Evolutionary conservation across 2,329 filamentous ascomycete genomes (phyloP), one percentile per base, ranked within the genome.

Genomic region (Hortaea werneckii): DNA sequence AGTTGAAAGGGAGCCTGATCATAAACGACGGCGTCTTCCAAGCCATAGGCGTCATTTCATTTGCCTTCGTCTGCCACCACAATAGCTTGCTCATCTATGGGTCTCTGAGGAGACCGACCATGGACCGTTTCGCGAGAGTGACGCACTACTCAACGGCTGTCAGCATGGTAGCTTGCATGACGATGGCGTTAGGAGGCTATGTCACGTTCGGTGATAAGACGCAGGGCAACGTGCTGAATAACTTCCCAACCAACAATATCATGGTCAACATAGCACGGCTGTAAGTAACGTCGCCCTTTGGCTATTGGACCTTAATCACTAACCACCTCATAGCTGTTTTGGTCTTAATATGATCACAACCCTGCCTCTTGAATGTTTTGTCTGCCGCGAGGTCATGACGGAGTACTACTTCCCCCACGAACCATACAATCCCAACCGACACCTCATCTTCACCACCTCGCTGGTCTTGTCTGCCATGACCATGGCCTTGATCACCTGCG

Each of bases 331-430:
- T 35, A 75, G 73, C 42, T 95, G 87, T 68, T 96, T 98, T 62
- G 92, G 92, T 1, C 77, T 98, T 54, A 98, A 98, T 74, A 98
- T 98, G 92, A 80, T 98, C 58, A 95, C 92, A 10, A 96, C 92
- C 1, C 74, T 98, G 32, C 92, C 92, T 0, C 82, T 98, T 49
- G 92, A 98, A 72, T 89, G 88, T 11, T 98, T 98, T 65, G 92
- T 98, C 45, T 98, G 92, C 67, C 80, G 92, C 60, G 92, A 95
- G 67, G 89, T 95, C 52, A 94, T 95, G 86, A 78, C 87, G 55
- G 88, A 87, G 52, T 95, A 94, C 62, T 84, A 77, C 65, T 83
- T 81, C 54, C 76, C 79, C 1, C 70, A 76, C 47, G 77, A 87
- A 55, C 83, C 85, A 0, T 94, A 89, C 70, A 82, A 88, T 63